Evolutionary conservation across 1,139 yeast species (phyloP).

Genomic region (Protomyces gravidus): DNA sequence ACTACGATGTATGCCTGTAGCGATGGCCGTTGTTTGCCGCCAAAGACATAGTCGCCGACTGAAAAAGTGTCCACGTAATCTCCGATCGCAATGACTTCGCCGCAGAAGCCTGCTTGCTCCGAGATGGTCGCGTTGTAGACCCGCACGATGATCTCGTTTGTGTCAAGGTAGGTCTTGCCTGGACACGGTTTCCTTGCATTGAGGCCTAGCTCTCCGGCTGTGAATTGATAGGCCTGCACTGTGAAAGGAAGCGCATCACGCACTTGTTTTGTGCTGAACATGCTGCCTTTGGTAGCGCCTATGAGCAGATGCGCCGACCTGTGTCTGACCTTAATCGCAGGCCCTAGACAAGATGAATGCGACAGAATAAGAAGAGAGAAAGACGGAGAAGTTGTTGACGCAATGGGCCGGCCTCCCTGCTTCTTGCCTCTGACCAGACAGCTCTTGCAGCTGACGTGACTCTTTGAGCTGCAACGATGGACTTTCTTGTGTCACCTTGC

Average conservation of each 20-base stretch:
- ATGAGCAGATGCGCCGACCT: too few relatives aligned
- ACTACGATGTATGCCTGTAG: conserved; percentile 22
- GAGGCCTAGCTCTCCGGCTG: neutral
- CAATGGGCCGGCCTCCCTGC: too few relatives aligned
- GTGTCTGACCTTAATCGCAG: too few relatives aligned
- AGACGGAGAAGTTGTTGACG: too few relatives aligned
- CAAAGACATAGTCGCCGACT: conserved; percentile 20
- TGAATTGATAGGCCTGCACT: conserved; percentile 8
- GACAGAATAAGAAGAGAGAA: too few relatives aligned
- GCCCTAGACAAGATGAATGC: too few relatives aligned
- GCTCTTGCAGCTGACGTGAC: too few relatives aligned
- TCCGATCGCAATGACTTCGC: conserved; percentile 24
- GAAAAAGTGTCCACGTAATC: conserved; percentile 19
- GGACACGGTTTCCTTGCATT: conserved; percentile 9
- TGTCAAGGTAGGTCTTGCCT: conserved; percentile 16
- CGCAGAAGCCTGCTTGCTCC: conserved; percentile 18
- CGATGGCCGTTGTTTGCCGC: conserved; percentile 5
- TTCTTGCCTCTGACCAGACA: too few relatives aligned
- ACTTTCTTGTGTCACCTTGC: too few relatives aligned
- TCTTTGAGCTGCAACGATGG: too few relatives aligned
- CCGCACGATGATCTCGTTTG: conserved; percentile 21
- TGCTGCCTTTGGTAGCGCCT: neutral
- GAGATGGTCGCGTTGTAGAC: conserved; percentile 24
- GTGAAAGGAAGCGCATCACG: conserved; percentile 6
- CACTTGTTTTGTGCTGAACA: conserved; percentile 2